Conservation (phyloP, 129 eudicot genomes). For the Arctium minus region DNA sequence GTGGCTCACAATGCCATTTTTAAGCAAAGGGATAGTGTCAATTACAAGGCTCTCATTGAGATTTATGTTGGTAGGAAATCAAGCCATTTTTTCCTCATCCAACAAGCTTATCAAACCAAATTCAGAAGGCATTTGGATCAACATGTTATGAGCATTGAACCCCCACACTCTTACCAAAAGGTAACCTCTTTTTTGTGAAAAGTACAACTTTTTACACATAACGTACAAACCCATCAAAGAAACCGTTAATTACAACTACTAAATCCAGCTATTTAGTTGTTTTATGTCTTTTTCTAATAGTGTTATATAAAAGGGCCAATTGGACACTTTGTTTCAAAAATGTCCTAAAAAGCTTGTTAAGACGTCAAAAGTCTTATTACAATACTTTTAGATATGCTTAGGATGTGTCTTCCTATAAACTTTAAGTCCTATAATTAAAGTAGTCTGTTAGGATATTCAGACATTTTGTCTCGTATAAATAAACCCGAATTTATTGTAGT, state of each 20-base stretch:
- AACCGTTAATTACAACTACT: neutral
- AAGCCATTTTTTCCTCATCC: conserved; percentile 69
- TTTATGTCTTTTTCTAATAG: too few species aligned
- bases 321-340: neutral
- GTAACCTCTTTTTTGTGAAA: conserved; percentile 25
- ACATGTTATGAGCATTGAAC: conserved; percentile 62
- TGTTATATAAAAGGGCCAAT: neutral
- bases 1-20: conserved; percentile 55
- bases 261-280: neutral
- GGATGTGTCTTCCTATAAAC: neutral
- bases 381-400: neutral
- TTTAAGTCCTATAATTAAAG: neutral
- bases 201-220: neutral
- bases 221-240: neutral
- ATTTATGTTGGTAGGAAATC: conserved; percentile 70
- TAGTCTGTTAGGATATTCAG: too few species aligned
- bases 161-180: conserved; percentile 72
- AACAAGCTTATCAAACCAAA: conserved; percentile 63
- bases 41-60: conserved; percentile 63
- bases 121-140: conserved; percentile 57
- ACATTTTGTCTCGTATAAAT: too few species aligned
- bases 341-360: neutral
- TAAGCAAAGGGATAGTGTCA: conserved; percentile 17
- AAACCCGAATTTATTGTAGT: neutral
- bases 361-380: neutral